Conservation (phyloP, 2,329 filamentous ascomycete species). For the Rhynchosporium graminicola region DNA sequence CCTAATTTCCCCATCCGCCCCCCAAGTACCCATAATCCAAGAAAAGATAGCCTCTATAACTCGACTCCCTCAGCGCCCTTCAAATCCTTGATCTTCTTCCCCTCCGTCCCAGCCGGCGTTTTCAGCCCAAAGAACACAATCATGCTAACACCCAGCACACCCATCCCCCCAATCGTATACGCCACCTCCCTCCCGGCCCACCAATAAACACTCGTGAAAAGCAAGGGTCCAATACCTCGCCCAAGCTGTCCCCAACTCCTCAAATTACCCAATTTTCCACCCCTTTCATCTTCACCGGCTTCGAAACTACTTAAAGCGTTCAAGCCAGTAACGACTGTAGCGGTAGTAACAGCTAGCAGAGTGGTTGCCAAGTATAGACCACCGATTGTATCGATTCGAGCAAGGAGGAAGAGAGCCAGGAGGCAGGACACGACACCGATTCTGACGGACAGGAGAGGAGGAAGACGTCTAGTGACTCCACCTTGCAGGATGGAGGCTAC, state of each 20-base stretch:
- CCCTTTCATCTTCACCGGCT: conserved; percentile 75
- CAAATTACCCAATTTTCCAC: conserved; percentile 82
- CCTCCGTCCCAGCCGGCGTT: conserved; percentile 34
- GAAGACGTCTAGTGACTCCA: conserved; percentile 81
- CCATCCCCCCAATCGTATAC: conserved; percentile 77
- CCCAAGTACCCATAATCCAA: neutral
- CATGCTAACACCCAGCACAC: conserved; percentile 73
- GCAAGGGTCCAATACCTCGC: conserved; percentile 78
- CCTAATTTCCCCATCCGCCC: neutral
- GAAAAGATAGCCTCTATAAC: conserved; percentile 19
- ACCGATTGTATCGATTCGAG: conserved; percentile 64
- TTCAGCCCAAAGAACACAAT: conserved; percentile 73
- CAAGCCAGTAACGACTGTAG: conserved; percentile 90
- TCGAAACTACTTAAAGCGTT: conserved; percentile 93
- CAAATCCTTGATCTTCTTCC: conserved; percentile 35
- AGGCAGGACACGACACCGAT: conserved; percentile 78
- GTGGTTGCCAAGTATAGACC: conserved; percentile 81
- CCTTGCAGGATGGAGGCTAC: conserved; percentile 92
- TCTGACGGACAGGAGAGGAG: conserved; percentile 78
- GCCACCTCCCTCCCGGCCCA: conserved; percentile 90
- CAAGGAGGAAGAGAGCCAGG: conserved; percentile 77
- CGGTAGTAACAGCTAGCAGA: conserved; percentile 83
- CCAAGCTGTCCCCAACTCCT: conserved; percentile 84
- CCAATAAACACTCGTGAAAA: conserved; percentile 97
- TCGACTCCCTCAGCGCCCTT: conserved; percentile 27